Conservation (phyloP, 305 asterid genomes). For the Fraxinus albicans region DNA sequence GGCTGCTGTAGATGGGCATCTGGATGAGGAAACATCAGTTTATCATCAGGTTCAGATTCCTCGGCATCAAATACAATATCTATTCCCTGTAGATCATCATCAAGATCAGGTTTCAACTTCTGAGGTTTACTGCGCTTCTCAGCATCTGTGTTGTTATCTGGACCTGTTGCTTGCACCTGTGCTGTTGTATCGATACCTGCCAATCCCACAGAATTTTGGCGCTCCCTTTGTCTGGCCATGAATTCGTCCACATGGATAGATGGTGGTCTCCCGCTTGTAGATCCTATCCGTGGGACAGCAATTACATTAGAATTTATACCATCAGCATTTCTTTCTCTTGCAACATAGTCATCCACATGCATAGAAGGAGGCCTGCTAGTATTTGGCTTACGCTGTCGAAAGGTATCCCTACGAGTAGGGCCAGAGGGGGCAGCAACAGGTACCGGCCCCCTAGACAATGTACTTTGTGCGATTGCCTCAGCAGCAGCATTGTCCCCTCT, state of each 20-base stretch:
- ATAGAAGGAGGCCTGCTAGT: constrained; percentile 99
- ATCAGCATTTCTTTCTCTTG: constrained; percentile 87
- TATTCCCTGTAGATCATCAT: constrained; percentile 85
- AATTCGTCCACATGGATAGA: constrained; percentile 94
- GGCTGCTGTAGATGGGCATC: constrained; percentile 64
- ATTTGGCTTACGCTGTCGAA: constrained; percentile 96
- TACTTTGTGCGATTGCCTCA: constrained; percentile 56
- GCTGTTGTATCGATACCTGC: constrained; percentile 45
- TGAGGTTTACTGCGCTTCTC: constrained; percentile 59
- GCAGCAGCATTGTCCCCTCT: constrained; percentile 60
- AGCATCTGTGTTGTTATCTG: constrained; percentile 45
- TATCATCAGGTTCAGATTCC: constrained; percentile 86
- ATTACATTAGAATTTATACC: constrained; percentile 77
- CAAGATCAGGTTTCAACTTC: constrained; percentile 67
- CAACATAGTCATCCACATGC: constrained; percentile 97
- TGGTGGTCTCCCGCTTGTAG: constrained; percentile 91
- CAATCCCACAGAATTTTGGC: constrained; percentile 54
- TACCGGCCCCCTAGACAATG: constrained; percentile 67
- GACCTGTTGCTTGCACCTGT: constrained; percentile 42
- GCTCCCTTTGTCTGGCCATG: constrained; percentile 96
- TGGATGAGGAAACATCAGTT: constrained; percentile 76
- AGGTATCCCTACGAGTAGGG: constrained; percentile 86
- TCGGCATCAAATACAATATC: constrained; percentile 91
- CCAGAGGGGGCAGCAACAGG: constrained; percentile 63
- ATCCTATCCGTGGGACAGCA: constrained; percentile 71